Evolutionary conservation across 352 stramenopile genomes (phyloP).

Genomic region (Plasmopara muralis): DNA sequence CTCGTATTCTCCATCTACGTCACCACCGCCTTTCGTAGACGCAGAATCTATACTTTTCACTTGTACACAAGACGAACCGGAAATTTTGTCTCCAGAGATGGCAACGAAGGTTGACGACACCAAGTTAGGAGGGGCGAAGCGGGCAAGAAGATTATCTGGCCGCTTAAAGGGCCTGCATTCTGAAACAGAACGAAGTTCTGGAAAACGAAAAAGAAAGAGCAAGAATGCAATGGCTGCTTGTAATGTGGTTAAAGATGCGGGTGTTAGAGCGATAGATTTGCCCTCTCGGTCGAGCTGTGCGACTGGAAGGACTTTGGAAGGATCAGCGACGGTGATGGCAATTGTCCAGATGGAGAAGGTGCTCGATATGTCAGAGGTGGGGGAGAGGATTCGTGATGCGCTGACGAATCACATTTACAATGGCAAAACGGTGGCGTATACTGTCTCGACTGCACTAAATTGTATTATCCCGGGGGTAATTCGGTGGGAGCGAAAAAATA

Average conservation of each 20-base stretch:
- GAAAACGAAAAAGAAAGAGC: slow-evolving; percentile 1
- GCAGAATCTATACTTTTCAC: not conserved
- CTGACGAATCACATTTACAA: slow-evolving; percentile 50
- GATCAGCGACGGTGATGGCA: slow-evolving; percentile 7
- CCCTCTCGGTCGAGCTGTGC: too few species aligned
- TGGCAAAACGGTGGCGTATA: slow-evolving; percentile 37
- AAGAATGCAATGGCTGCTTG: not conserved
- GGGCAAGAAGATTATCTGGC: slow-evolving; percentile 17
- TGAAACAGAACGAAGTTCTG: slow-evolving; percentile 5
- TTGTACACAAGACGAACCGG: slow-evolving; percentile 2
- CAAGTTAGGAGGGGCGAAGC: not conserved
- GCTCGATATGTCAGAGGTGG: slow-evolving; percentile 29
- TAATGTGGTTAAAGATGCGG: not conserved
- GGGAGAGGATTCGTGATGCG: slow-evolving; percentile 30
- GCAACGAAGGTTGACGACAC: not conserved
- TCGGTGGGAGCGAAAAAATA: slow-evolving; percentile 29
- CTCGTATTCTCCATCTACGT: slow-evolving; percentile 17
- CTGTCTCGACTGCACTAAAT: slow-evolving; percentile 28
- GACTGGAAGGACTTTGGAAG: not conserved
- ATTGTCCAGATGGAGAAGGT: slow-evolving; percentile 43
- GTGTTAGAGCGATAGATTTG: too few species aligned
- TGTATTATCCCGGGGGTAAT: slow-evolving; percentile 26
- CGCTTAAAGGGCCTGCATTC: slow-evolving; percentile 16
- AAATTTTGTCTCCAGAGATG: slow-evolving; percentile 13
- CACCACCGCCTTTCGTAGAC: slow-evolving; percentile 11